phyloP scores from a whole-genome alignment of 768 basidiomycete species.

The Mycena venus region DNA sequence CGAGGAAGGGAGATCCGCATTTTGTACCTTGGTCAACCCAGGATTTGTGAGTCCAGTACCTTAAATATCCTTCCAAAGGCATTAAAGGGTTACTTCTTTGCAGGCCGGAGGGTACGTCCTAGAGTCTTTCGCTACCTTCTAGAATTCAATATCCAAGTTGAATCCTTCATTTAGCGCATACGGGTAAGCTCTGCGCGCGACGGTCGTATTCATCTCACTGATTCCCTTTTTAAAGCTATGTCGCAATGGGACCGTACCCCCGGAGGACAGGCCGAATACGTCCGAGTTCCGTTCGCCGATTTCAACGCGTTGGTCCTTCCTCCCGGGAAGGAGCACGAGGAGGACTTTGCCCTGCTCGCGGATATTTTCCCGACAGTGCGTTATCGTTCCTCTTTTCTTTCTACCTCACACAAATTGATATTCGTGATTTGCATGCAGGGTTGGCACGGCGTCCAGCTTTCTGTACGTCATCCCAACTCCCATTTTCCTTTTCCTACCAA shows the following conservation, averaged over 20 bases:
- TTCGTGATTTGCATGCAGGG: conserved; percentile 45
- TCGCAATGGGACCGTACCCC: conserved; percentile 70
- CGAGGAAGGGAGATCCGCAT: conserved; percentile 65
- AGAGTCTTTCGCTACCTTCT: neutral
- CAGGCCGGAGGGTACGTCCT: conserved; percentile 60
- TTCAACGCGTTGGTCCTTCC: conserved; percentile 68
- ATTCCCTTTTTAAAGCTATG: conserved; percentile 57
- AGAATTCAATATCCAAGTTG: neutral
- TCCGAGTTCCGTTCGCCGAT: conserved; percentile 69
- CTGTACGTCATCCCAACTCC: conserved; percentile 42
- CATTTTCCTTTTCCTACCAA: neutral
- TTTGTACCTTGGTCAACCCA: conserved; percentile 71
- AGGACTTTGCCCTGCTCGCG: conserved; percentile 67
- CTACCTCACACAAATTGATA: neutral
- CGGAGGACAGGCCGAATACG: conserved; percentile 69
- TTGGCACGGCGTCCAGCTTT: conserved; percentile 66
- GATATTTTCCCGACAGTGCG: conserved; percentile 69
- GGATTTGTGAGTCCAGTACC: conserved; percentile 59
- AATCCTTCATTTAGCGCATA: conserved; percentile 53
- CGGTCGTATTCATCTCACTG: no score
- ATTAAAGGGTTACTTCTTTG: neutral
- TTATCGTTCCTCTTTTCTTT: neutral
- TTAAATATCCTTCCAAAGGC: neutral
- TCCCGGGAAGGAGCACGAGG: conserved; percentile 65
- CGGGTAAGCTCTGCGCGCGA: conserved; percentile 46